A percentile compares a stretch with the other conserved stretches of the same genome.
phyloP scores from a whole-genome alignment of 106 monocot species.

The Gastrodia elata region DNA sequence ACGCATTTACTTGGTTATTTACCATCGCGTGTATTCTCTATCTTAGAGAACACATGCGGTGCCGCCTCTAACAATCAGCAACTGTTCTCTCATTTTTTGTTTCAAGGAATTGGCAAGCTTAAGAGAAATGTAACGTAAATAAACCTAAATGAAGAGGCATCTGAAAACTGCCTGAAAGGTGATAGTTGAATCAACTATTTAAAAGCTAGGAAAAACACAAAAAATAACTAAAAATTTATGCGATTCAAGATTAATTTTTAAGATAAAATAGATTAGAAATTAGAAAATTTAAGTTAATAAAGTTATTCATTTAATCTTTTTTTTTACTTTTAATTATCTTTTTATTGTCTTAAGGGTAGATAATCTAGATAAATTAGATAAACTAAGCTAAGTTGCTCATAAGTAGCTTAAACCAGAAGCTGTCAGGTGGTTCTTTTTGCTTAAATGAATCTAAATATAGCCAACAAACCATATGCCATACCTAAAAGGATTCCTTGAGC shows the following conservation, averaged over 20 bases:
- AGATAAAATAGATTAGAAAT: no score
- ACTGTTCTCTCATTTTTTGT: not conserved
- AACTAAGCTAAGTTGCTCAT: no score
- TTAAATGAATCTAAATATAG: not conserved
- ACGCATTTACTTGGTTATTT: not conserved
- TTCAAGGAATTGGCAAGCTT: not conserved
- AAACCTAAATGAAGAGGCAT: not conserved
- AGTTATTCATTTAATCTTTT: not conserved
- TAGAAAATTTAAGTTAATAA: no score
- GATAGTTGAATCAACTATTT: not conserved
- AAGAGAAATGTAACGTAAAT: no score
- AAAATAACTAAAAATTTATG: not conserved
- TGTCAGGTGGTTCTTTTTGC: not conserved
- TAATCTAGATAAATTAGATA: no score
- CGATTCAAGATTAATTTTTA: no score
- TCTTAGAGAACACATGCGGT: not conserved
- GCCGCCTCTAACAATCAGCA: not conserved
- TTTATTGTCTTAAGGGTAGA: no score
- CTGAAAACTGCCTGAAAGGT: not conserved
- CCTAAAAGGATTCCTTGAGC: slow-evolving; percentile 55
- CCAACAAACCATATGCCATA: slow-evolving; percentile 7
- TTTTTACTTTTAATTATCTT: no score
- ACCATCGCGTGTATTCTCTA: not conserved
- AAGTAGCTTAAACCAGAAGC: no score
- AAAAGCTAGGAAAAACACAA: not conserved